Percentiles rank a stretch among this genome's conserved stretches.
Evolutionary conservation across 768 basidiomycete species (phyloP).

Genomic region (Xerocomellus chrysenteron): DNA sequence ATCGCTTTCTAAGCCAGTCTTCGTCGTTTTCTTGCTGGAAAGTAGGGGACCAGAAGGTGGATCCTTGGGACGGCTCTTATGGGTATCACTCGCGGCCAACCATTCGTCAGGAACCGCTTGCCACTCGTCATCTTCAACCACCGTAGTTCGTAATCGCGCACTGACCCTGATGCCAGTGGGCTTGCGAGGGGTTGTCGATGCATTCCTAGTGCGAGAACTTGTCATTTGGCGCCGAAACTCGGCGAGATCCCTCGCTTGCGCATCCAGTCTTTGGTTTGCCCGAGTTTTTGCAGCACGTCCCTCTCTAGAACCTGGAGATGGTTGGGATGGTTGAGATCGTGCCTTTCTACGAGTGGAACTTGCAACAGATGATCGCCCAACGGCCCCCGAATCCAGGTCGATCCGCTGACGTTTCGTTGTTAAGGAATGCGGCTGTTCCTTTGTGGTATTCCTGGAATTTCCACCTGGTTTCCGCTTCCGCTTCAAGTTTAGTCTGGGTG

Average conservation of each 20-base stretch:
- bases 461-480: constrained; percentile 39
- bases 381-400: not conserved
- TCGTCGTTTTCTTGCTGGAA: constrained; percentile 20
- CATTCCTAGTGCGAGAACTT: constrained; percentile 8
- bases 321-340: constrained; percentile 2
- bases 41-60: constrained; percentile 3
- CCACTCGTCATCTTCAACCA: constrained; percentile 65
- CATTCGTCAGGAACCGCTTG: constrained; percentile 79
- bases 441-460: constrained; percentile 16
- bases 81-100: constrained; percentile 34
- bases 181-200: constrained; percentile 26
- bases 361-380: constrained; percentile 5
- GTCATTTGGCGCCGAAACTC: constrained; percentile 52
- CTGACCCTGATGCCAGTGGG: constrained; percentile 63
- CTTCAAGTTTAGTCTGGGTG: constrained; percentile 48
- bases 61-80: constrained; percentile 15
- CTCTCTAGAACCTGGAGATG: constrained; percentile 39
- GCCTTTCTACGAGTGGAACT: constrained; percentile 16
- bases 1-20: constrained; percentile 64
- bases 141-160: constrained; percentile 56
- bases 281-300: constrained; percentile 67
- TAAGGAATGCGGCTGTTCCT: constrained; percentile 16
- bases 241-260: constrained; percentile 67
- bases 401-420: constrained; percentile 29
- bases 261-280: constrained; percentile 67